A percentile compares a stretch with the other conserved stretches of the same genome.
phyloP scores from a whole-genome alignment of 2,329 filamentous ascomycete genomes.

The Lasiodiplodia sp. region DNA sequence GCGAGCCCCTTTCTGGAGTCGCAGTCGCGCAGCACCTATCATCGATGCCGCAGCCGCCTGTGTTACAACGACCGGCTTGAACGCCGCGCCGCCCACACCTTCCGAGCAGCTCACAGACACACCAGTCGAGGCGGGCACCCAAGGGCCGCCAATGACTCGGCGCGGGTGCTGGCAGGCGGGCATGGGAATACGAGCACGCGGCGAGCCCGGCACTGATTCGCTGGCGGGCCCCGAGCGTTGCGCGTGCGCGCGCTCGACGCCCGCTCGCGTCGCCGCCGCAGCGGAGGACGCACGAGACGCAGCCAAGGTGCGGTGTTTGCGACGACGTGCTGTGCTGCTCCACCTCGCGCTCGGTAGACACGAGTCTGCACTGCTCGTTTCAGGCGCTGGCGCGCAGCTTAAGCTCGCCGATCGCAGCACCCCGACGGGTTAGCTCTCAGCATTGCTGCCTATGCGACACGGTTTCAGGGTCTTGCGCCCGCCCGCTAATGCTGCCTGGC shows the following conservation, averaged over 20 bases:
- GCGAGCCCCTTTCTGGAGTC: constrained; percentile 7
- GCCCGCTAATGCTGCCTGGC: constrained; percentile 15
- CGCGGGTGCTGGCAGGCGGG: background rate
- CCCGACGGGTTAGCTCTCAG: background rate
- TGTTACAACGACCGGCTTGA: constrained; percentile 15
- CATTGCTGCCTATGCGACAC: constrained; percentile 7
- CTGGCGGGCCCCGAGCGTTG: constrained; percentile 14
- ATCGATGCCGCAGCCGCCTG: constrained; percentile 8
- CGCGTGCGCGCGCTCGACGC: constrained; percentile 8
- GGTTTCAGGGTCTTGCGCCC: constrained; percentile 16
- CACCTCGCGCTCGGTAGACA: constrained; percentile 4
- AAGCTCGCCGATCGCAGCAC: constrained; percentile 24
- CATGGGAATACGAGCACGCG: constrained; percentile 23
- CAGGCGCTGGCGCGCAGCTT: constrained; percentile 18
- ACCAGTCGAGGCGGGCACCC: constrained; percentile 10
- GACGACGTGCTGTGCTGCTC: constrained; percentile 22
- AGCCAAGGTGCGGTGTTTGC: constrained; percentile 25
- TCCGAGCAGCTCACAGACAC: constrained; percentile 6
- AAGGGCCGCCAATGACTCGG: constrained; percentile 13
- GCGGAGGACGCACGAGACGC: constrained; percentile 23
- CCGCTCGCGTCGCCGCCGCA: constrained; percentile 21
- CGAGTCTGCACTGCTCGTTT: constrained; percentile 17
- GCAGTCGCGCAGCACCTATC: constrained; percentile 1
- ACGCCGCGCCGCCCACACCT: constrained; percentile 18
- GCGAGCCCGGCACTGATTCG: constrained; percentile 13